A percentile compares a stretch with the other conserved stretches of the same genome.
Conservation (phyloP, 2,329 filamentous ascomycete species). For the Aotearoamyces nothofagi region DNA sequence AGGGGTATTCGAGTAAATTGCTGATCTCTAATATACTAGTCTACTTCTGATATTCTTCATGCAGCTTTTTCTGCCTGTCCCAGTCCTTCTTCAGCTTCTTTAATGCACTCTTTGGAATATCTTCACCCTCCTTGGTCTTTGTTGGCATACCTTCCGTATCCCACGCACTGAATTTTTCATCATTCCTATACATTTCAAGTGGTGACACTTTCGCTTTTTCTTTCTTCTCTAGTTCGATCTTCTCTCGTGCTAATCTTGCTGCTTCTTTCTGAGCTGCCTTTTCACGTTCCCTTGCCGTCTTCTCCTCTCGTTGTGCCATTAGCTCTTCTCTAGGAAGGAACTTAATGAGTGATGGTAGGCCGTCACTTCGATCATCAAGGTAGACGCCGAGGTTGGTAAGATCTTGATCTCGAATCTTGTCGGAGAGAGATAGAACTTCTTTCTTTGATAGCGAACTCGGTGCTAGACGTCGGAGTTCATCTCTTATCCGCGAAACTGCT, state of each 20-base stretch:
- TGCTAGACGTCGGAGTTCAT: constrained; percentile 43
- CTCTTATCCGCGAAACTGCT: constrained; percentile 38
- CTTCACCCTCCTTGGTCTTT: constrained; percentile 61
- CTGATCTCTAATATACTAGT: no score
- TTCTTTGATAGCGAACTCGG: constrained; percentile 41
- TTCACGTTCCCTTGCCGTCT: constrained; percentile 44
- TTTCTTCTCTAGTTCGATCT: constrained; percentile 35
- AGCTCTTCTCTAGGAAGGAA: constrained; percentile 42
- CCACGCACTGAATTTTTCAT: constrained; percentile 57
- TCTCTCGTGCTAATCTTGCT: constrained; percentile 29
- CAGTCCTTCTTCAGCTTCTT: constrained; percentile 85
- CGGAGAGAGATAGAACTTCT: constrained; percentile 61
- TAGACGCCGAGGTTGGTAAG: constrained; percentile 76
- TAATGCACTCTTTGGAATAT: constrained; percentile 61
- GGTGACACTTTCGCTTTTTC: constrained; percentile 42
- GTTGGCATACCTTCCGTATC: constrained; percentile 70
- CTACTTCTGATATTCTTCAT: constrained; percentile 46
- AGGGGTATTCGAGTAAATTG: no score
- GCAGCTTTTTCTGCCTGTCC: constrained; percentile 77
- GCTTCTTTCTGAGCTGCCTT: constrained; percentile 42
- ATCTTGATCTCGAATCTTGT: constrained; percentile 65
- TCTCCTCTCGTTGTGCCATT: constrained; percentile 42
- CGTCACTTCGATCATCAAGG: constrained; percentile 64
- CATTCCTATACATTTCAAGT: constrained; percentile 38
- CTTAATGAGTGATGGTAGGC: constrained; percentile 57